Evolutionary conservation across 2,329 filamentous ascomycete species (phyloP).

Genomic region (Epichloe uncinata): DNA sequence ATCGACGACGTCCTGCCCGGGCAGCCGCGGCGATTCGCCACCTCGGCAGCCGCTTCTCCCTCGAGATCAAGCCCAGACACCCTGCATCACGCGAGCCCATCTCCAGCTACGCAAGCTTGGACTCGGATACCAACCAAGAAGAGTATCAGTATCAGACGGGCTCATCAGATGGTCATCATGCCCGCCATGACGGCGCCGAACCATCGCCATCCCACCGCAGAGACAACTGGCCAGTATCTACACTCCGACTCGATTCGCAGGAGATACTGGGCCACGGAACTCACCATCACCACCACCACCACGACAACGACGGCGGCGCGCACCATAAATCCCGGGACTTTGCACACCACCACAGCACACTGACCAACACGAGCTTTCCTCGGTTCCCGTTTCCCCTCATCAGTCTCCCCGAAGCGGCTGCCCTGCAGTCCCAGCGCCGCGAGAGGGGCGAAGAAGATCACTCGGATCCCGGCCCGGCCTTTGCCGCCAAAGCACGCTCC

Average conservation of each 20-base stretch:
- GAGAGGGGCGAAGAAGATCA: slow-evolving; percentile 25
- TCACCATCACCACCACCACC: neutral
- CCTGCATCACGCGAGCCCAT: slow-evolving; percentile 13
- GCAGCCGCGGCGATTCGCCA: slow-evolving; percentile 13
- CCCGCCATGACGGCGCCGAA: neutral
- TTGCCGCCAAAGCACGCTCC: slow-evolving; percentile 16
- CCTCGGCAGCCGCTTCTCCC: slow-evolving; percentile 16
- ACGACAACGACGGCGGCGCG: neutral
- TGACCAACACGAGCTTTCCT: slow-evolving; percentile 10
- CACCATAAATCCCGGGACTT: neutral
- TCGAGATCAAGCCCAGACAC: slow-evolving; percentile 1
- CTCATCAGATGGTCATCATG: neutral
- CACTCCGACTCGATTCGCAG: slow-evolving; percentile 2
- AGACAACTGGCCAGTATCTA: neutral
- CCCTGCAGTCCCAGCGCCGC: slow-evolving; percentile 19
- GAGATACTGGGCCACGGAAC: slow-evolving; percentile 4
- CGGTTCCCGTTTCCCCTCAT: slow-evolving; percentile 23
- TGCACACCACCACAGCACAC: slow-evolving; percentile 12
- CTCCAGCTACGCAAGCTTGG: slow-evolving; percentile 19
- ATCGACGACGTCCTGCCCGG: slow-evolving; percentile 8
- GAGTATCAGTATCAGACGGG: neutral
- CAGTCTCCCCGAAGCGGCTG: slow-evolving; percentile 24
- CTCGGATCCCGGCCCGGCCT: slow-evolving; percentile 16
- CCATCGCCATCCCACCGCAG: neutral
- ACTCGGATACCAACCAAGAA: slow-evolving; percentile 11